phyloP scores from a whole-genome alignment of 2,329 filamentous ascomycete species.

The Alternaria brassicae region DNA sequence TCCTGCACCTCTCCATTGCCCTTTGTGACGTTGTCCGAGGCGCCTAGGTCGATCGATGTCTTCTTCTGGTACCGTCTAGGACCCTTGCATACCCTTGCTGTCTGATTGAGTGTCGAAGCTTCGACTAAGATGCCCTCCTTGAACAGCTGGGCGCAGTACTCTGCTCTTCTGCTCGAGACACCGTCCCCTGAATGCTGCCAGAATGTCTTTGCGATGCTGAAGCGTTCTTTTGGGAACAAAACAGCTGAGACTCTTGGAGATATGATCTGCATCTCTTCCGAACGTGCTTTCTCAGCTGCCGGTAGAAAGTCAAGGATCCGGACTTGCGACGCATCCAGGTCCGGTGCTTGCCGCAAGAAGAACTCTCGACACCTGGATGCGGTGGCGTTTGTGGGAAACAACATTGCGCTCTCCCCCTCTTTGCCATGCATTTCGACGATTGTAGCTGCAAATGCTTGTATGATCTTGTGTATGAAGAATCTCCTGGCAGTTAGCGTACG shows the following conservation, averaged over 20 bases:
- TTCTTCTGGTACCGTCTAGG: conserved; percentile 80
- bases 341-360: conserved; percentile 66
- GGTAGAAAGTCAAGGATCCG: conserved; percentile 69
- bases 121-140: conserved; percentile 71
- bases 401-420: conserved; percentile 72
- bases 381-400: conserved; percentile 76
- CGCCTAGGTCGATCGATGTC: conserved; percentile 58
- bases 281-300: conserved; percentile 61
- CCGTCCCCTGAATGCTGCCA: conserved; percentile 98
- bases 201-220: conserved; percentile 83
- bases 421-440: conserved; percentile 71
- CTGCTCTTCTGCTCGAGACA: conserved; percentile 86
- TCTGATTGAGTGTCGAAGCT: conserved; percentile 46
- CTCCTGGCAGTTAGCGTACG: conserved; percentile 53
- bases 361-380: conserved; percentile 80
- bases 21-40: conserved; percentile 21
- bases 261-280: conserved; percentile 55
- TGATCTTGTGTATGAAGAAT: conserved; percentile 90
- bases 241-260: conserved; percentile 61
- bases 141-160: conserved; percentile 82
- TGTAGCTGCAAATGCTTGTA: conserved; percentile 73
- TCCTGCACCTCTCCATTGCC: conserved; percentile 63
- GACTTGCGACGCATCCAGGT: conserved; percentile 59
- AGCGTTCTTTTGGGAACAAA: conserved; percentile 72
- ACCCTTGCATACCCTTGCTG: conserved; percentile 65